phyloP scores from a whole-genome alignment of 768 basidiomycete genomes.

The Panaeolus papilionaceus region DNA sequence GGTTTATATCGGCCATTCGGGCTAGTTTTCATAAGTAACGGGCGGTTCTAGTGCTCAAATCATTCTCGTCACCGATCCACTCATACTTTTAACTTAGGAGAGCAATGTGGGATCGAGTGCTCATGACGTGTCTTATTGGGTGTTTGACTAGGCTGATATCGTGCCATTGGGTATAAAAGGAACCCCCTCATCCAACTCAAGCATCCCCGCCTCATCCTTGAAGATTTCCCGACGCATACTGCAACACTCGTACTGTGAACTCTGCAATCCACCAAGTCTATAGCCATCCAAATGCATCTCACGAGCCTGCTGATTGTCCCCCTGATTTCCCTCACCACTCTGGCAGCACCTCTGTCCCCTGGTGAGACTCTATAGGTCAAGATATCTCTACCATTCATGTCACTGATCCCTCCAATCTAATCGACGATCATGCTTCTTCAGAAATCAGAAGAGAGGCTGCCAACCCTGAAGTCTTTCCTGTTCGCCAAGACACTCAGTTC shows the following conservation, averaged over 20 bases:
- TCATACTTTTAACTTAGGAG: background rate
- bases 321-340: background rate
- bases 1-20: background rate
- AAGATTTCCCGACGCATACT: background rate
- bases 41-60: background rate
- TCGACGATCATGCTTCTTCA: background rate
- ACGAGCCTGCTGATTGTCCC: background rate
- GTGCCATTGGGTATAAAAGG: background rate
- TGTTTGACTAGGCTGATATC: background rate
- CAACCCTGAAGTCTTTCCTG: background rate
- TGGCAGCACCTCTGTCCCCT: background rate
- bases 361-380: background rate
- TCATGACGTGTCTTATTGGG: background rate
- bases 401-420: background rate
- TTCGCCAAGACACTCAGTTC: background rate
- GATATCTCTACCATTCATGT: background rate
- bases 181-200: background rate
- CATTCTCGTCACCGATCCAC: background rate
- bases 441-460: constrained; percentile 1
- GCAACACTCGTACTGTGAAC: background rate
- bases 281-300: background rate
- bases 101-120: background rate
- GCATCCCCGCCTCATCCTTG: background rate
- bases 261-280: background rate
- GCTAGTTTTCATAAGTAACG: background rate